Conservation (phyloP, 2,329 filamentous ascomycete genomes). For the Penicillium sp. region DNA sequence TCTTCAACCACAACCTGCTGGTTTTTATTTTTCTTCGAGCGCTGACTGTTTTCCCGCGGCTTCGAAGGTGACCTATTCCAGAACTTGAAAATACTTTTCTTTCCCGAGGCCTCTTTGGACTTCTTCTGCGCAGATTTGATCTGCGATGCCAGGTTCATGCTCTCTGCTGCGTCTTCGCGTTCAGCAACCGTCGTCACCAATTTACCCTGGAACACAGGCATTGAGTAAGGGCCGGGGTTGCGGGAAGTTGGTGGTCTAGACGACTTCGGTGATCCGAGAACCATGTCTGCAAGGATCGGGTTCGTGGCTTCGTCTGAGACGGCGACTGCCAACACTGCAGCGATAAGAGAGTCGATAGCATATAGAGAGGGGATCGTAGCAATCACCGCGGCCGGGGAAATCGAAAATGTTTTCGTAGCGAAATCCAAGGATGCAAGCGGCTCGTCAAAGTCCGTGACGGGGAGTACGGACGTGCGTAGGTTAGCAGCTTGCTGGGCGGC, state of each 20-base stretch:
- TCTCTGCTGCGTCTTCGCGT: constrained; percentile 42
- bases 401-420: constrained; percentile 39
- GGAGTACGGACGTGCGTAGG: constrained; percentile 40
- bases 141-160: constrained; percentile 36
- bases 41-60: neutral
- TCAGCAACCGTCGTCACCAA: constrained; percentile 42
- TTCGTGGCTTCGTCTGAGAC: constrained; percentile 44
- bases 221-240: constrained; percentile 12
- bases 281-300: constrained; percentile 39
- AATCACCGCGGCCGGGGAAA: constrained; percentile 42
- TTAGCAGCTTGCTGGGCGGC: constrained; percentile 33
- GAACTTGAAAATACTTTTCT: constrained; percentile 19
- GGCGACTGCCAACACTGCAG: constrained; percentile 46
- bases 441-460: constrained; percentile 39
- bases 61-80: constrained; percentile 11
- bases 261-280: constrained; percentile 22
- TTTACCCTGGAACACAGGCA: constrained; percentile 26
- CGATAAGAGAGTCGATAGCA: constrained; percentile 48
- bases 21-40: constrained; percentile 25
- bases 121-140: constrained; percentile 28
- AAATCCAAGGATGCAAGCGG: constrained; percentile 46
- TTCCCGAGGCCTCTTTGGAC: constrained; percentile 6
- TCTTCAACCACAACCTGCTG: constrained; percentile 41
- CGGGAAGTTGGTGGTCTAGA: constrained; percentile 8
- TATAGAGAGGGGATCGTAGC: constrained; percentile 47